Evolutionary conservation across 164 flowering plant genomes (phyloP).

Genomic region (Macadamia tetraphylla): DNA sequence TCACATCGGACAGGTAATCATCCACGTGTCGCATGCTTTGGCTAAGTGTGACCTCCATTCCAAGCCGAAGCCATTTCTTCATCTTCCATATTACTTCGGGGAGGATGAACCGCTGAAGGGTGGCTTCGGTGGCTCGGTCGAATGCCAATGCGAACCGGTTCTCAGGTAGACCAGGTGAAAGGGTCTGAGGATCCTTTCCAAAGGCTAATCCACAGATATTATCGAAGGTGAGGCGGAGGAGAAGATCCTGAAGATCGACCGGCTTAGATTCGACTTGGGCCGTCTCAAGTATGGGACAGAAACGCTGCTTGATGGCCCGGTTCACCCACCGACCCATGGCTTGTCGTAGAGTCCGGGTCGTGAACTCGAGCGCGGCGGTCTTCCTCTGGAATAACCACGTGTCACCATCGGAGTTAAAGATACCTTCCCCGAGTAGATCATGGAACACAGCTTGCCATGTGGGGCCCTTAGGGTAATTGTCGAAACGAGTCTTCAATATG

Average conservation of each 20-base stretch:
- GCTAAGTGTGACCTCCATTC: slow-evolving; percentile 43
- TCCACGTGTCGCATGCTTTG: slow-evolving; percentile 45
- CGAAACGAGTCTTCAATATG: slow-evolving; percentile 48
- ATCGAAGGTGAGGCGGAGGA: slow-evolving; percentile 63
- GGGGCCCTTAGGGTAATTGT: slow-evolving; percentile 67
- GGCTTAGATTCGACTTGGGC: slow-evolving; percentile 36
- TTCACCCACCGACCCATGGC: slow-evolving; percentile 73
- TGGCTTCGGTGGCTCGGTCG: slow-evolving; percentile 69
- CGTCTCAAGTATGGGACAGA: slow-evolving; percentile 46
- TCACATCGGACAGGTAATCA: slow-evolving; percentile 38
- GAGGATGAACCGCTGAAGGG: slow-evolving; percentile 55
- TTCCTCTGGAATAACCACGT: slow-evolving; percentile 67
- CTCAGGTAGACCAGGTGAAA: slow-evolving; percentile 47
- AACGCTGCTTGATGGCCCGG: slow-evolving; percentile 44
- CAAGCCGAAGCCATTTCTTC: slow-evolving; percentile 56
- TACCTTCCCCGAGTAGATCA: slow-evolving; percentile 60
- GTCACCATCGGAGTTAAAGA: slow-evolving; percentile 70
- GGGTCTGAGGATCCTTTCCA: slow-evolving; percentile 59
- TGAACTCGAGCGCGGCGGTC: slow-evolving; percentile 58
- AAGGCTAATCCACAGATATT: slow-evolving; percentile 70
- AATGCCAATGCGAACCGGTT: slow-evolving; percentile 53
- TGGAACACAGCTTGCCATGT: slow-evolving; percentile 69
- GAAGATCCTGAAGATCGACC: slow-evolving; percentile 56
- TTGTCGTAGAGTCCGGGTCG: slow-evolving; percentile 59
- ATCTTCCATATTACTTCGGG: slow-evolving; percentile 55